Conservation (phyloP, 495 filamentous ascomycete genomes). For the Neurospora sp. region DNA sequence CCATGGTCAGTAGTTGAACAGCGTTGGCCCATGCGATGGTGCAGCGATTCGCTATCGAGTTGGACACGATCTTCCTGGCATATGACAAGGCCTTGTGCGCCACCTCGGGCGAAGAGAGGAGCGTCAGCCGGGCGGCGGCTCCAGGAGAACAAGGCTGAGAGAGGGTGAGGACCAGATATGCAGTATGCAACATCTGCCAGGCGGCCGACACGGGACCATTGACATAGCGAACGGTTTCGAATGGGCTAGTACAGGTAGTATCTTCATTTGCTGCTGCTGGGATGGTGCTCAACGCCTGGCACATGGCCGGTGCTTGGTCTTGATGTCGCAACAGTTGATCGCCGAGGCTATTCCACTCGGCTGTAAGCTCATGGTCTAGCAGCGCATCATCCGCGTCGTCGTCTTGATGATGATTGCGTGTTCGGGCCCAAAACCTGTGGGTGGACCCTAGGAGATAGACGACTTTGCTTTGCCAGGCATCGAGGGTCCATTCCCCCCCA, state of each 20-base stretch:
- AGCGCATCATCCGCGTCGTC: neutral
- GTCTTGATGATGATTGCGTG: neutral
- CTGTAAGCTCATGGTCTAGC: neutral
- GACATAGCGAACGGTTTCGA: neutral
- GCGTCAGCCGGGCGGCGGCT: neutral
- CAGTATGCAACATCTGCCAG: neutral
- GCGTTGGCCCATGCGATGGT: neutral
- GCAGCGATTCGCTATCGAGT: neutral
- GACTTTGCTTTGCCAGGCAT: neutral
- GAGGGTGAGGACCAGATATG: neutral
- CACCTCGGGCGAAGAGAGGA: neutral
- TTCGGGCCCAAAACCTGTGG: neutral
- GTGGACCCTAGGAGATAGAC: neutral
- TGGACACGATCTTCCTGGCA: neutral
- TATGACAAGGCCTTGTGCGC: neutral
- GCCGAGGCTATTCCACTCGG: neutral
- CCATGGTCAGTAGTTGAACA: neutral
- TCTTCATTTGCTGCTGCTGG: too few species aligned
- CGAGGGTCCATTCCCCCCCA: neutral
- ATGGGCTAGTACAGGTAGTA: neutral
- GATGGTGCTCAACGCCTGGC: neutral
- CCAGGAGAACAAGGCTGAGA: neutral
- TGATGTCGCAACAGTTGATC: neutral
- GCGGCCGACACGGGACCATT: neutral
- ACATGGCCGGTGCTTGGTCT: neutral